A percentile compares a stretch with the other conserved stretches of the same genome.
phyloP scores from a whole-genome alignment of 768 basidiomycete species.

The Imleria badia region DNA sequence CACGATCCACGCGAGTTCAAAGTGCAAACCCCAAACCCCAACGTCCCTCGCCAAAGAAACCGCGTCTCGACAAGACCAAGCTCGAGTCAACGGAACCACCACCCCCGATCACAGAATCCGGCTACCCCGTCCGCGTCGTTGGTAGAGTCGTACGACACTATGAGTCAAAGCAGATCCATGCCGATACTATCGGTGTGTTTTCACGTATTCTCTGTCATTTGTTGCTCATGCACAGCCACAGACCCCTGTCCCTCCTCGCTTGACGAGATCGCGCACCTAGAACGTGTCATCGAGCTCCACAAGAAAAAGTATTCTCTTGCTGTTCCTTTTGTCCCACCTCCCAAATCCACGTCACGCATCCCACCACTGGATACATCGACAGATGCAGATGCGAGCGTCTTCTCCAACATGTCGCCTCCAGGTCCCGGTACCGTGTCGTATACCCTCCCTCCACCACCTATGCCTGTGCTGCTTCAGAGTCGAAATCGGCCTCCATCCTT shows the following conservation, averaged over 20 bases:
- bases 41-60: conserved; percentile 18
- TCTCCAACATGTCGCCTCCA: conserved; percentile 10
- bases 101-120: conserved; percentile 43
- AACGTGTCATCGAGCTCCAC: conserved; percentile 52
- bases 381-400: background rate
- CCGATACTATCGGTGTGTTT: conserved; percentile 51
- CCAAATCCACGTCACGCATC: conserved; percentile 11
- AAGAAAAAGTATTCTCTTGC: conserved; percentile 46
- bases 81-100: conserved; percentile 21
- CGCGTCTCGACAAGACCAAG: conserved; percentile 6
- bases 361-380: background rate
- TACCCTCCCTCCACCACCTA: conserved; percentile 14
- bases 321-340: conserved; percentile 46
- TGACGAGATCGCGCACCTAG: conserved; percentile 62
- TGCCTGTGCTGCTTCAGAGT: conserved; percentile 8
- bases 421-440: background rate
- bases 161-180: conserved; percentile 45
- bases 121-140: conserved; percentile 44
- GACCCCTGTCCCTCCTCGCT: conserved; percentile 48
- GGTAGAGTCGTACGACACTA: conserved; percentile 45
- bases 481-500: conserved; percentile 1
- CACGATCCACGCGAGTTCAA: conserved; percentile 3
- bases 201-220: background rate
- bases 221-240: conserved; percentile 19
- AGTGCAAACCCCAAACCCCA: background rate